Conservation (phyloP, 345 rosid species). For the Boechera divaricarpa region DNA sequence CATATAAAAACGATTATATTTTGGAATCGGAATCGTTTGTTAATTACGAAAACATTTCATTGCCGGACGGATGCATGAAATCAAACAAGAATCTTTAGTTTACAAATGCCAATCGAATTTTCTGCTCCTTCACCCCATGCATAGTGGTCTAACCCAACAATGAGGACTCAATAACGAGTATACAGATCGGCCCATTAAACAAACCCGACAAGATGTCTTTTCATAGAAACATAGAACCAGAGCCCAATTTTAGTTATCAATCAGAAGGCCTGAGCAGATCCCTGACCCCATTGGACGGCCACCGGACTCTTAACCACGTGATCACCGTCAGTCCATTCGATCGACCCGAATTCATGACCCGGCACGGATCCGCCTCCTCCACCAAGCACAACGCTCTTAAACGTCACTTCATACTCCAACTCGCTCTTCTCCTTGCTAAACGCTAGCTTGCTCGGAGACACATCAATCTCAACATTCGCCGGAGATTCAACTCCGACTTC, state of each 20-base stretch:
- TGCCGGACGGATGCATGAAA: not conserved
- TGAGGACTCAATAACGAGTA: conserved; percentile 22
- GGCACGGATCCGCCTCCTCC: conserved; percentile 39
- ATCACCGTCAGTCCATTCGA: conserved; percentile 82
- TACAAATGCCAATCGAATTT: conserved; percentile 28
- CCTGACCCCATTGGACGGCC: conserved; percentile 64
- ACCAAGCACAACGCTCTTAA: conserved; percentile 53
- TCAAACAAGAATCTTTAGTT: not conserved
- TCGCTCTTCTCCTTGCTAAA: conserved; percentile 56
- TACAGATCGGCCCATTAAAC: not conserved
- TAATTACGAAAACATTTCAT: not conserved
- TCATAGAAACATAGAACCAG: not conserved
- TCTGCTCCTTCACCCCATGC: conserved; percentile 21
- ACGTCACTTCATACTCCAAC: conserved; percentile 64
- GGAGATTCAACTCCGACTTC: conserved; percentile 66
- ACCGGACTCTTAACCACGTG: conserved; percentile 76
- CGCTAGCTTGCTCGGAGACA: conserved; percentile 68
- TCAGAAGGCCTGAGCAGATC: conserved; percentile 55
- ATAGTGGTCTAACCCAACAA: conserved; percentile 24
- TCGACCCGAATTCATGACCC: conserved; percentile 61
- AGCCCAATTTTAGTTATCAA: not conserved
- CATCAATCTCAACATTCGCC: conserved; percentile 56
- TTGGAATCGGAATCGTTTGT: not conserved
- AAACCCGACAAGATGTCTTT: not conserved
- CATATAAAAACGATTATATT: not conserved